Conservation (phyloP, 495 filamentous ascomycete genomes). For the Hyphodiscus hymeniophilus region DNA sequence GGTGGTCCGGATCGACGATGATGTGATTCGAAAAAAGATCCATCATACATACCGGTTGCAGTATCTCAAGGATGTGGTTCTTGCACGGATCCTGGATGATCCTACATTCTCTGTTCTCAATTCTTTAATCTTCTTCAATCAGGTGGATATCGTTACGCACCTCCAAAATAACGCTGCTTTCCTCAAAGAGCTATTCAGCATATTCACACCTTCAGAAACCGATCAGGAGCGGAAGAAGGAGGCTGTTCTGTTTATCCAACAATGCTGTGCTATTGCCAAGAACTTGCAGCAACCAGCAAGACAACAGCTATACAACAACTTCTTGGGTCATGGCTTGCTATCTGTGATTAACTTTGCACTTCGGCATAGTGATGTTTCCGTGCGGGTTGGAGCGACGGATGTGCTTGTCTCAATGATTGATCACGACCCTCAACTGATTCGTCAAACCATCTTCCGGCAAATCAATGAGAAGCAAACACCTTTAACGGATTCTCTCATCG, state of each 20-base stretch:
- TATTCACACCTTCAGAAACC: conserved; percentile 61
- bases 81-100: conserved; percentile 93
- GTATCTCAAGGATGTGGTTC: conserved; percentile 96
- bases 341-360: conserved; percentile 88
- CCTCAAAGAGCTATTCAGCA: conserved; percentile 80
- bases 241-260: conserved; percentile 92
- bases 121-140: conserved; percentile 96
- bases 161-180: conserved; percentile 72
- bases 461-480: conserved; percentile 80
- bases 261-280: conserved; percentile 91
- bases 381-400: conserved; percentile 89
- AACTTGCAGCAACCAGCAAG: conserved; percentile 78
- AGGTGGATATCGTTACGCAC: conserved; percentile 94
- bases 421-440: conserved; percentile 90
- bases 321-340: conserved; percentile 81
- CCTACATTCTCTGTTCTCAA: conserved; percentile 97
- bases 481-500: conserved; percentile 89
- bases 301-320: conserved; percentile 76
- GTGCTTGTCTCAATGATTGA: conserved; percentile 91
- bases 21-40: conserved; percentile 77
- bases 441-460: conserved; percentile 83
- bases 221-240: conserved; percentile 76
- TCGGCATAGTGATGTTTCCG: conserved; percentile 70
- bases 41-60: conserved; percentile 92
- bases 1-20: conserved; percentile 84